Conservation (phyloP, 208 protist genomes). For the Vickermania ingenoplastis region DNA sequence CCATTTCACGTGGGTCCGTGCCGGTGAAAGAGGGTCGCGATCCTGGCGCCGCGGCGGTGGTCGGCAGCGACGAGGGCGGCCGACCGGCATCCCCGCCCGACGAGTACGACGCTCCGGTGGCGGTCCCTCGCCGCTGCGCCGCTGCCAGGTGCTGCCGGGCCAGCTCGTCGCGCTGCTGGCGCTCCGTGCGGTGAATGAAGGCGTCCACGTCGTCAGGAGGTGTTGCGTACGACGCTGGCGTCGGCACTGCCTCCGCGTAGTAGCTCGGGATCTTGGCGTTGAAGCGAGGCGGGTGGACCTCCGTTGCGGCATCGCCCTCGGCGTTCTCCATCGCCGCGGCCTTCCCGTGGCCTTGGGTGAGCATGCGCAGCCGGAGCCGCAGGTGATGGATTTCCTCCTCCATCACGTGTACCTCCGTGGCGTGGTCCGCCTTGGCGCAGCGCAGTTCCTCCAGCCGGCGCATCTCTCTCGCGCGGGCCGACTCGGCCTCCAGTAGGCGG, state of each 20-base stretch:
- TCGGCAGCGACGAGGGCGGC: too few relatives aligned
- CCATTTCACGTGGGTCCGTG: too few relatives aligned
- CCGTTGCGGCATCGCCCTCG: not conserved
- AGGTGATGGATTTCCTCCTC: constrained; percentile 68
- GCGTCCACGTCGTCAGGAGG: constrained; percentile 22
- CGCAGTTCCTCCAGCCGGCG: constrained; percentile 59
- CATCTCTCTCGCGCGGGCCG: constrained; percentile 47
- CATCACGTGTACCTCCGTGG: constrained; percentile 65
- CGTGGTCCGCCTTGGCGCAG: constrained; percentile 60
- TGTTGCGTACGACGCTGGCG: too few relatives aligned
- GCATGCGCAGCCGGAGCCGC: constrained; percentile 50
- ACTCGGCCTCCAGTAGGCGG: constrained; percentile 62
- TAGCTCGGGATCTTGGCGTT: too few relatives aligned
- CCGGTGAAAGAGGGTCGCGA: too few relatives aligned
- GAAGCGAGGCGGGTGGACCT: too few relatives aligned
- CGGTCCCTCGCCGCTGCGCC: not conserved
- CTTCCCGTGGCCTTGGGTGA: constrained; percentile 14
- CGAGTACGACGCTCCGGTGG: too few relatives aligned
- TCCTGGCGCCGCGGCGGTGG: too few relatives aligned
- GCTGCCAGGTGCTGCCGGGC: constrained; percentile 16
- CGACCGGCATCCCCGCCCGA: too few relatives aligned
- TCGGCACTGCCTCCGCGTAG: too few relatives aligned
- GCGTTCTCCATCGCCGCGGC: not conserved
- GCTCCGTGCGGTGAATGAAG: constrained; percentile 35
- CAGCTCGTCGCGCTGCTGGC: constrained; percentile 35